Conservation (phyloP, 768 basidiomycete species). For the Amanita pseudoporphyria region DNA sequence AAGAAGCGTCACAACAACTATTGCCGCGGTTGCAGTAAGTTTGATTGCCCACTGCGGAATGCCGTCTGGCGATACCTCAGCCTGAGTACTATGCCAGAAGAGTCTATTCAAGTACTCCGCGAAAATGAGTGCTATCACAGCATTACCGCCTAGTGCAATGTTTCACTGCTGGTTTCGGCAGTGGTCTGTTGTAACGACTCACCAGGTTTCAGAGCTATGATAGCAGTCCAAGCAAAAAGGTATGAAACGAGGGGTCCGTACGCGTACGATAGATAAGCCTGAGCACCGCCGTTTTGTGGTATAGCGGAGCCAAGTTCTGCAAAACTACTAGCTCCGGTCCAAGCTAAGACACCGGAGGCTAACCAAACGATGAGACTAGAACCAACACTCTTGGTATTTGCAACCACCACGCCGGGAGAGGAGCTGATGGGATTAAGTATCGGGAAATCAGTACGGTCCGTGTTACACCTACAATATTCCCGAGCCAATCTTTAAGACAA, state of each 20-base stretch:
- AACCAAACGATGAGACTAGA: conserved; percentile 85
- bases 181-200: conserved; percentile 8
- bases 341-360: conserved; percentile 72
- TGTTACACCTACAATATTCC: conserved; percentile 71
- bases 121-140: conserved; percentile 85
- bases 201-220: conserved; percentile 83
- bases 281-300: conserved; percentile 63
- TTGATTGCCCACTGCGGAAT: conserved; percentile 92
- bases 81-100: conserved; percentile 66
- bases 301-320: conserved; percentile 89
- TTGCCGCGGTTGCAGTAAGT: conserved; percentile 67
- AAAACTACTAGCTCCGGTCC: conserved; percentile 95
- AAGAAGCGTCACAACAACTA: conserved; percentile 62
- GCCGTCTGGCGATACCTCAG: conserved; percentile 62
- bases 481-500: conserved; percentile 60
- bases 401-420: conserved; percentile 86
- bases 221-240: conserved; percentile 92
- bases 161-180: neutral
- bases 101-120: conserved; percentile 90
- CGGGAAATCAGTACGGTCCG: neutral
- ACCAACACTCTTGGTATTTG: conserved; percentile 83
- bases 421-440: conserved; percentile 38
- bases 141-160: conserved; percentile 46
- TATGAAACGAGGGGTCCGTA: conserved; percentile 85
- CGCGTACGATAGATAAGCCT: conserved; percentile 82